Conservation (phyloP, 768 basidiomycete species). For the Serpula lacrymans region DNA sequence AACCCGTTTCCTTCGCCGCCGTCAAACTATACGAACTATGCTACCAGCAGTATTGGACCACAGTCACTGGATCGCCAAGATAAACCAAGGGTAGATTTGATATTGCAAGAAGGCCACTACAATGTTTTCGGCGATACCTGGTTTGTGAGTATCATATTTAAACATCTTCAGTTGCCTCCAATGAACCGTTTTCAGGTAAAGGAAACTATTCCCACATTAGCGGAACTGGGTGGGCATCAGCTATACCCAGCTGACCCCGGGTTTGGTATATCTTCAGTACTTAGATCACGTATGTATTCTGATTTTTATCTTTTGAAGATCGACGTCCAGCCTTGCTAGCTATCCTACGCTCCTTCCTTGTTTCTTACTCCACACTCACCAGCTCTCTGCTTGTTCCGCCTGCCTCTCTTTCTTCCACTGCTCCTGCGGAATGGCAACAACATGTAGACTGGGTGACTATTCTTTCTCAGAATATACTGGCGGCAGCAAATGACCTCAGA, state of each 20-base stretch:
- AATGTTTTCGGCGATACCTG: constrained; percentile 85
- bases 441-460: constrained; percentile 80
- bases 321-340: constrained; percentile 71
- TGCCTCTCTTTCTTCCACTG: constrained; percentile 39
- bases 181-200: constrained; percentile 53
- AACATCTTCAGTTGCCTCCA: constrained; percentile 13
- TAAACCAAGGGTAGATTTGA: constrained; percentile 88
- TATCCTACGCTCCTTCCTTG: constrained; percentile 72
- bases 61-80: constrained; percentile 69
- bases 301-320: constrained; percentile 40
- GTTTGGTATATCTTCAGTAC: constrained; percentile 45
- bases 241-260: constrained; percentile 74
- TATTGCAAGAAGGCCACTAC: constrained; percentile 80
- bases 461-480: constrained; percentile 84
- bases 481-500: constrained; percentile 83
- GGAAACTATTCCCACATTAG: constrained; percentile 78
- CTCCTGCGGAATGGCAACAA: constrained; percentile 67
- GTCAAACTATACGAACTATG: constrained; percentile 77
- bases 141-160: constrained; percentile 57
- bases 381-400: constrained; percentile 66
- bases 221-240: constrained; percentile 75
- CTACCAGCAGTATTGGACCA: constrained; percentile 67
- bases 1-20: constrained; percentile 91
- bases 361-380: constrained; percentile 75
- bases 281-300: constrained; percentile 1